A percentile compares a stretch with the other conserved stretches of the same genome.
Conservation (phyloP, 495 filamentous ascomycete species). For the Neurospora terricola region DNA sequence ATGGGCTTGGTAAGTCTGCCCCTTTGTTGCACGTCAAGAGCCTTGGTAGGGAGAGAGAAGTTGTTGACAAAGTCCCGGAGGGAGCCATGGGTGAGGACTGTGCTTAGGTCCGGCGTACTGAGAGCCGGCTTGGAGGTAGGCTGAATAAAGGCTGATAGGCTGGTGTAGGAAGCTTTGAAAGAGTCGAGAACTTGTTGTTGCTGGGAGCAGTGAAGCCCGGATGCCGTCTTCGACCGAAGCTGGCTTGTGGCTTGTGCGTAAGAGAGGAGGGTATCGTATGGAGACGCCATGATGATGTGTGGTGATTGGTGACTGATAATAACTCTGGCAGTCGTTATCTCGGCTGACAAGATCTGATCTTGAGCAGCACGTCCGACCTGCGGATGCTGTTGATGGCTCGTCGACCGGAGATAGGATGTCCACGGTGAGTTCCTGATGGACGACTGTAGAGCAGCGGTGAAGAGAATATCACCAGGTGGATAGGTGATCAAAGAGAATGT, state of each 20-base stretch:
- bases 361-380: neutral
- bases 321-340: neutral
- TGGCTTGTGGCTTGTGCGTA: neutral
- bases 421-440: neutral
- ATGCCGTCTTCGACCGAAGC: neutral
- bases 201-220: neutral
- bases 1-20: slow-evolving; percentile 14
- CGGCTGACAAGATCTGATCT: neutral
- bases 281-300: neutral
- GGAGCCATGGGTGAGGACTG: neutral
- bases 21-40: neutral
- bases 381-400: neutral
- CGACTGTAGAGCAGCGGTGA: neutral
- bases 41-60: neutral
- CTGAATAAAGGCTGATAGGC: neutral
- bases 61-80: neutral
- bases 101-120: neutral
- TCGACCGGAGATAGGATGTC: neutral
- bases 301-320: neutral
- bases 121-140: neutral
- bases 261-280: neutral
- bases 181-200: neutral
- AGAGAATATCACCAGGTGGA: neutral
- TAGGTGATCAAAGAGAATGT: neutral
- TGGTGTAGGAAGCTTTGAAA: neutral